Evolutionary conservation across 768 basidiomycete species (phyloP), one percentile per base, ranked within the genome.

Genomic region (Trametes gibbosa): DNA sequence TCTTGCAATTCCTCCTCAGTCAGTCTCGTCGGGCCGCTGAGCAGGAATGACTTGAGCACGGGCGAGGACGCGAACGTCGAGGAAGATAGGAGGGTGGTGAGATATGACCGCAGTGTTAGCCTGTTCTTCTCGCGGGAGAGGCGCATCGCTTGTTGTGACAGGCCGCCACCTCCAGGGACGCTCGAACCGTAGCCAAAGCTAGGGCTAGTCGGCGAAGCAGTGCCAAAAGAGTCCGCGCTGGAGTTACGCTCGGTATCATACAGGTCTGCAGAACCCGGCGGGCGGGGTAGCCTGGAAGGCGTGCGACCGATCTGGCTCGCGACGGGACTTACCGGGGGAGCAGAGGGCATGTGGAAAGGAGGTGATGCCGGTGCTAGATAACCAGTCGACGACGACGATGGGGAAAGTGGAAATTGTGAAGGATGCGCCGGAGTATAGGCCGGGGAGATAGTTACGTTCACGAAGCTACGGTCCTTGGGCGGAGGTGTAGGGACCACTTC

Each of bases 121-220:
- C 97, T 80, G 67, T 99, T 99, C 81, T 95, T 96, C 72, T 99
- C 97, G 24, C 97, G 80, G 1, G 92, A 79, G 21, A 96, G 79
- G 34, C 85, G 84, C 27, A 66, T 49, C 14, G 69, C 66, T 4
- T 66, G 64, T 14, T 63, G 42, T 2, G 57, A 21, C 21, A 60
- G 52, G 2, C 61, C 66, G 32, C 66, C 59, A 27, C 58, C 53
- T 5, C 49, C 35, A 5, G 61, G 27, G 25, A 41, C 43, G 39
- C 39, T 42, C 37, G 50, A 32, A 10, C 66, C 56, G 8, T 61
- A 69, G 12, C 45, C 45, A 9, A 56, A 61, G 6, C 63, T 47
- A 1, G 67, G 67, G 49, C 66, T 67, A 19, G 47, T 59, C 1
- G 61, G 56, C 2, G 57, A 50, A 8, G 48, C 43, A 16, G 47